phyloP scores from a whole-genome alignment of 176 grass and related monocot species.

The Aegilops sharonensis region DNA sequence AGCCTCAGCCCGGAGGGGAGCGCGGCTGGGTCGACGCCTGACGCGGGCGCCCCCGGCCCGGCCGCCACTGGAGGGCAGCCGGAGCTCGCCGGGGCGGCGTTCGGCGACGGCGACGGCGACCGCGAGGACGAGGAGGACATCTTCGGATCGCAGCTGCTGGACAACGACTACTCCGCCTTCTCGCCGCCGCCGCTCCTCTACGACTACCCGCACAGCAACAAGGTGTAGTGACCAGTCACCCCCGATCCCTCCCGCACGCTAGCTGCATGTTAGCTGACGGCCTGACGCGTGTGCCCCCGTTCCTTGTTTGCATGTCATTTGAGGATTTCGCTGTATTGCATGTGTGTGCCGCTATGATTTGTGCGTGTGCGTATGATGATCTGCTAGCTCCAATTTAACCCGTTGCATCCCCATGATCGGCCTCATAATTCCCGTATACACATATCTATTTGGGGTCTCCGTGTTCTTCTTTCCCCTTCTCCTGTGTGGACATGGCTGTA shows the following conservation, averaged over 20 bases:
- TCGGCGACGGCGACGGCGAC: neutral
- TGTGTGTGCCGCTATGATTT: constrained; percentile 30
- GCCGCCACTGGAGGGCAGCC: constrained; percentile 8
- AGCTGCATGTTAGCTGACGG: neutral
- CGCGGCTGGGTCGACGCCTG: constrained; percentile 3
- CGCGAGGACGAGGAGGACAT: neutral
- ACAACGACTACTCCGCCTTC: constrained; percentile 40
- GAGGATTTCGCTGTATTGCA: constrained; percentile 43
- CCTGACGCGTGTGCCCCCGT: constrained; percentile 1
- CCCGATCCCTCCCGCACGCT: neutral
- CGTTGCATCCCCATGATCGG: neutral
- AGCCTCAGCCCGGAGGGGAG: constrained; percentile 24
- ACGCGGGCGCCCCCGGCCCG: neutral
- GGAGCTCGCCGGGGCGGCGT: neutral
- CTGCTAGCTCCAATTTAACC: constrained; percentile 16
- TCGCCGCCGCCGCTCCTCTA: constrained; percentile 49
- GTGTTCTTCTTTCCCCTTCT: neutral
- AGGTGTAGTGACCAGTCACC: constrained; percentile 38
- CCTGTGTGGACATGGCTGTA: neutral
- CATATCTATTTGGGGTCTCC: neutral
- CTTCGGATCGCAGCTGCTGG: constrained; percentile 46
- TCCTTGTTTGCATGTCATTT: constrained; percentile 25
- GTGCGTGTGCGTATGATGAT: neutral
- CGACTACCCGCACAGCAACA: constrained; percentile 45
- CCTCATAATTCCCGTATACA: neutral